A percentile compares a stretch with the other conserved stretches of the same genome.
Conservation (phyloP, 345 rosid species). For the Populus deltoides region DNA sequence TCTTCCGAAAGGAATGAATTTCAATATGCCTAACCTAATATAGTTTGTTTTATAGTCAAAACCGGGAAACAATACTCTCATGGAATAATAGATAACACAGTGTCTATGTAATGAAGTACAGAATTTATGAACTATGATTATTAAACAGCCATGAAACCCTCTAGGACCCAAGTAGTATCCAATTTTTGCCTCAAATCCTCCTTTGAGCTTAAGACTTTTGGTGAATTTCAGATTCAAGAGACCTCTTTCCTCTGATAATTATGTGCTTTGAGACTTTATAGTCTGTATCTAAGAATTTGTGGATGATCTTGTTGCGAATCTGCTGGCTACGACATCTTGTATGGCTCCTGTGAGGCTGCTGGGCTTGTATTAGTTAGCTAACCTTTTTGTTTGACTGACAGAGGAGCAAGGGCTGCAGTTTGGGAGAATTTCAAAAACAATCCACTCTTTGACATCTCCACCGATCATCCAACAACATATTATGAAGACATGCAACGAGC, state of each 20-base stretch:
- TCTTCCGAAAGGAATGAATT: background rate
- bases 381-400: conserved; percentile 25
- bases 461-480: conserved; percentile 89
- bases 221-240: background rate
- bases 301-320: background rate
- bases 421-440: conserved; percentile 98
- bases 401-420: conserved; percentile 98
- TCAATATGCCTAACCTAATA: background rate
- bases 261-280: background rate
- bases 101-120: background rate
- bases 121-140: background rate
- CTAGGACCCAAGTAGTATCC: background rate
- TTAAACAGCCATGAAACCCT: background rate
- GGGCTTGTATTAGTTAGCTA: background rate
- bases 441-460: conserved; percentile 89
- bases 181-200: background rate
- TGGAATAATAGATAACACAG: background rate
- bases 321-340: background rate
- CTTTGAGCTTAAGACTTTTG: background rate
- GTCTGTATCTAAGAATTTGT: background rate
- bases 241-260: background rate
- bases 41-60: background rate
- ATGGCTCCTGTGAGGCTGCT: background rate
- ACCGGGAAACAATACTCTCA: background rate
- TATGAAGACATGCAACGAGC: conserved; percentile 98